Evolutionary conservation across 352 stramenopile genomes (phyloP).

Genomic region (Globisporangium acanthophoron): DNA sequence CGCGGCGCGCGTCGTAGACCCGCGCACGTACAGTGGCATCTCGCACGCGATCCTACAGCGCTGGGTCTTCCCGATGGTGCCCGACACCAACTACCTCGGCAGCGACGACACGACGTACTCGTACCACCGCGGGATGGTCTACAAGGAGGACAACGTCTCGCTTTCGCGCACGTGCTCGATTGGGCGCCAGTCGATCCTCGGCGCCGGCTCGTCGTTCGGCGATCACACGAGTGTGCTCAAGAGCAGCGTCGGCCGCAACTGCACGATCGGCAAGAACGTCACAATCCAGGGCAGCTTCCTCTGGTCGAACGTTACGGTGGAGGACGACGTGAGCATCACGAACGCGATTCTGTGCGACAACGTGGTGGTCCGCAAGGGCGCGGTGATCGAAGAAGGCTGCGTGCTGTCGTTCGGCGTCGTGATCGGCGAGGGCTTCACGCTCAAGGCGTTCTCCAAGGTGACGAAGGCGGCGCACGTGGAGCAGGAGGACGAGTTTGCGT

Average conservation of each 20-base stretch:
- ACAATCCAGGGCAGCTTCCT: constrained; percentile 70
- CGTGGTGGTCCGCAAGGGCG: constrained; percentile 64
- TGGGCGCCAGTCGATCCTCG: constrained; percentile 70
- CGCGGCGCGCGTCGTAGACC: constrained; percentile 92
- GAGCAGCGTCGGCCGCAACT: constrained; percentile 67
- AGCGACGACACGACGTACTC: constrained; percentile 53
- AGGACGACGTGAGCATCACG: constrained; percentile 68
- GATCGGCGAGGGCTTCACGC: constrained; percentile 64
- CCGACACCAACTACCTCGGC: constrained; percentile 87
- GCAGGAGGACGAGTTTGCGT: constrained; percentile 70
- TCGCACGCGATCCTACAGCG: constrained; percentile 92
- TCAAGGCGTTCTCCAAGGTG: constrained; percentile 77
- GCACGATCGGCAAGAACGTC: constrained; percentile 66
- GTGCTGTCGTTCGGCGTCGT: constrained; percentile 80
- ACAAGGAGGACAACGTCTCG: constrained; percentile 70
- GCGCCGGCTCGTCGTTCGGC: constrained; percentile 41
- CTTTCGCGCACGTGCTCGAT: constrained; percentile 64
- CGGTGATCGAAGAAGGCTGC: constrained; percentile 64
- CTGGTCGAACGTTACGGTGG: constrained; percentile 78
- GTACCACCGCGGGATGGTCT: constrained; percentile 78
- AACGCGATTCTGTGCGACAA: constrained; percentile 84
- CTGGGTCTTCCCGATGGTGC: constrained; percentile 96
- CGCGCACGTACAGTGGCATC: constrained; percentile 90
- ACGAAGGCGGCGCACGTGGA: constrained; percentile 53
- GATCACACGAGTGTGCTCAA: constrained; percentile 51